A percentile compares a stretch with the other conserved stretches of the same genome.
Evolutionary conservation across 257 asterid species (phyloP).

Genomic region (Solanum sitiens): DNA sequence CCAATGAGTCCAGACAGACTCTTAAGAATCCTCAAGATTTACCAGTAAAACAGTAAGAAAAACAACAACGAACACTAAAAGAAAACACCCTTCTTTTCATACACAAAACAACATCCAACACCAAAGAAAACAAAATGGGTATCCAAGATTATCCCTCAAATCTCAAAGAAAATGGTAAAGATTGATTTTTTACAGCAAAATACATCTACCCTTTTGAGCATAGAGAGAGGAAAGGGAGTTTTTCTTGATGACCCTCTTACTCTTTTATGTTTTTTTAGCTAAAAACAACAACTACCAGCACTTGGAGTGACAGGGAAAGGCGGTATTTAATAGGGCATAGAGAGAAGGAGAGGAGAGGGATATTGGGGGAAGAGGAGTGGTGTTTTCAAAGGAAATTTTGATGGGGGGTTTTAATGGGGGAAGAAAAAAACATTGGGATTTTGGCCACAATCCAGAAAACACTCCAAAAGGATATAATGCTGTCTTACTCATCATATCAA

Average conservation of each 20-base stretch:
- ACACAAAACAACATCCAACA: background rate
- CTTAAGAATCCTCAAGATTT: constrained; percentile 25
- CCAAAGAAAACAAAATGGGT: background rate
- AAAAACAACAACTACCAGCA: background rate
- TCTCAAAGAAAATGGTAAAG: background rate
- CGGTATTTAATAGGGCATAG: constrained; percentile 18
- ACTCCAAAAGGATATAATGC: constrained; percentile 18
- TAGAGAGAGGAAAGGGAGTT: background rate
- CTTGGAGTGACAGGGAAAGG: background rate
- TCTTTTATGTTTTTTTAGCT: background rate
- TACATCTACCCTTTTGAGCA: background rate
- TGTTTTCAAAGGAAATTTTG: background rate
- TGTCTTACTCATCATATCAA: constrained; percentile 32
- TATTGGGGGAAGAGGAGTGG: background rate
- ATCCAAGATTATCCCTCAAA: background rate
- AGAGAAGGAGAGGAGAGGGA: background rate
- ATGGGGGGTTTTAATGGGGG: constrained; percentile 7
- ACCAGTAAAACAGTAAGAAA: constrained; percentile 2
- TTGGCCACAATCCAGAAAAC: constrained; percentile 15
- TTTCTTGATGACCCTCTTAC: background rate
- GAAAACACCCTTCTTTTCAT: background rate
- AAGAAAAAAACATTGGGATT: constrained; percentile 11
- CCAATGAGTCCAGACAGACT: constrained; percentile 17
- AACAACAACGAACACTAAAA: background rate
- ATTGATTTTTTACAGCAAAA: background rate